Evolutionary conservation across 2,329 filamentous ascomycete genomes (phyloP), one percentile per base, ranked within the genome.

Genomic region (Sarocladium oryzae): DNA sequence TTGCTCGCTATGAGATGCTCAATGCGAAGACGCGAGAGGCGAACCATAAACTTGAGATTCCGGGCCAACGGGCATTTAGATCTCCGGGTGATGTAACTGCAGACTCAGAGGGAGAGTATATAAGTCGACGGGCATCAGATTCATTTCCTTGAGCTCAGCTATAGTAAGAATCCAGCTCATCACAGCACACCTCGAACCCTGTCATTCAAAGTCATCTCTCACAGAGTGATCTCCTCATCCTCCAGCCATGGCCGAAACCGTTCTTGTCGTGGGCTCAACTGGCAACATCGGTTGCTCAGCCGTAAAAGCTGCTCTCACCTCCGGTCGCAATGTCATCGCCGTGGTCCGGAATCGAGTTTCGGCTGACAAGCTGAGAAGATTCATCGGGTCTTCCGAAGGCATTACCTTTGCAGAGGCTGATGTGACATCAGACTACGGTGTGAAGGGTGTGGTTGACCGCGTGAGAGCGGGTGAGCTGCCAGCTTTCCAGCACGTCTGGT

Each of bases 201-300:
- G n/a, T 37, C 16, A 37, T 15, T 15, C 35, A 15, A 37, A 37
- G 28, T 16, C 7, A 18, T 37, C 35, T 18, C 35, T 37, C 13
- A 8, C 7, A 32, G 28, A 32, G 13, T 32, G n/a, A 10, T 10
- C 35, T 16, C 35, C n/a, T 9, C 7, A 8, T 6, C 9, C n/a
- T 18, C 8, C 20, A 20, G 21, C 9, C 37, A 40, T 40, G 37
- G 28, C 38, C 9, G 54, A 66, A 49, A 67, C 65, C 7, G 61
- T 71, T 49, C 60, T 72, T 18, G 56, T 72, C 35, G 59, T 70
- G 40, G 69, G 67, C 32, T 61, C 68, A n/a, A 69, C 67, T 8
- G 68, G 68, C 16, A 69, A 70, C 54, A 67, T 70, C 45, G 68
- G 68, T 54, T 54, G 64, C 5, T 56, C 66, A 3, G 65, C 63